Evolutionary conservation across 2,329 filamentous ascomycete genomes (phyloP).

Genomic region (Tolypocladium tundrense): DNA sequence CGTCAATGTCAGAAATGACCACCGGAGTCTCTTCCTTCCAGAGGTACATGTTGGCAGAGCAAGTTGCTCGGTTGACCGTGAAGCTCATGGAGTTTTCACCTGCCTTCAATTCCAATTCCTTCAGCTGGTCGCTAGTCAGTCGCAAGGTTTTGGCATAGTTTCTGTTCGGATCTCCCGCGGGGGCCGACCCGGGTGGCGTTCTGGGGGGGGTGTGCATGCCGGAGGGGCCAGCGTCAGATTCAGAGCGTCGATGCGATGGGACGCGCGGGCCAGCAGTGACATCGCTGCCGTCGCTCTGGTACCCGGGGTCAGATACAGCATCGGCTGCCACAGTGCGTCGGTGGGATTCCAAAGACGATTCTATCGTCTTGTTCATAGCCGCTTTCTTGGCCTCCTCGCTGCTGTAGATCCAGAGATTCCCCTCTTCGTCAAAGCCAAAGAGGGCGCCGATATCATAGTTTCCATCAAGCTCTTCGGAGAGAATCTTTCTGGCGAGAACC

Average conservation of each 20-base stretch:
- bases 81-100: conserved; percentile 95
- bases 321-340: conserved; percentile 54
- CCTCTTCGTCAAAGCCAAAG: conserved; percentile 89
- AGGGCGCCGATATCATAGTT: conserved; percentile 94
- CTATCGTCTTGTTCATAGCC: conserved; percentile 58
- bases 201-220: conserved; percentile 54
- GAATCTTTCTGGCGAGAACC: conserved; percentile 82
- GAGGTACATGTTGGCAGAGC: conserved; percentile 83
- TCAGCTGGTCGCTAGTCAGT: conserved; percentile 89
- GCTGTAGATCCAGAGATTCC: conserved; percentile 99
- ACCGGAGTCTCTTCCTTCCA: conserved; percentile 89
- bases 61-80: conserved; percentile 90
- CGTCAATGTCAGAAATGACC: conserved; percentile 97
- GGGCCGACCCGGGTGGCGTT: conserved; percentile 57
- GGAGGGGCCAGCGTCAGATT: conserved; percentile 51
- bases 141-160: conserved; percentile 96
- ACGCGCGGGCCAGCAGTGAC: conserved; percentile 35
- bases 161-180: conserved; percentile 58
- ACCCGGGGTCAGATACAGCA: conserved; percentile 83
- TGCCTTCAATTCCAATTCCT: conserved; percentile 67
- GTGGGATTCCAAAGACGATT: conserved; percentile 35
- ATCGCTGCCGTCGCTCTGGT: conserved; percentile 80
- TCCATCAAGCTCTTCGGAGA: conserved; percentile 86
- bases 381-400: conserved; percentile 93
- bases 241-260: conserved; percentile 49